Conservation (phyloP, 495 filamentous ascomycete species). For the Jackrogersella multiformis region DNA sequence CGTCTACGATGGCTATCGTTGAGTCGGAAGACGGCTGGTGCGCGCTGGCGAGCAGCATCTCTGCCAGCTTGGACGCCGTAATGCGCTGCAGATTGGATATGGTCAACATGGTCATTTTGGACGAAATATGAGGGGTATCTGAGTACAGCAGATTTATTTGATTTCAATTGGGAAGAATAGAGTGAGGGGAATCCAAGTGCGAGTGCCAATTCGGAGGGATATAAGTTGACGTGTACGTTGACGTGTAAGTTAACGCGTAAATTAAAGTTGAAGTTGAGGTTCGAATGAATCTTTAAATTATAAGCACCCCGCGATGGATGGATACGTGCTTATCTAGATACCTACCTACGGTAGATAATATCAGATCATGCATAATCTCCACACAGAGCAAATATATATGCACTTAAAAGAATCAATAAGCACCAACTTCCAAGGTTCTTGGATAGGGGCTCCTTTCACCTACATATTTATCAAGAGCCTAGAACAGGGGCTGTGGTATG, state of each 20-base stretch:
- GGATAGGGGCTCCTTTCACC: no score
- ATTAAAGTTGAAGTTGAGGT: not conserved
- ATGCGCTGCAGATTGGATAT: constrained; percentile 72
- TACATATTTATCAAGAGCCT: no score
- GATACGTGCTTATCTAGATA: not conserved
- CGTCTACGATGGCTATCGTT: constrained; percentile 81
- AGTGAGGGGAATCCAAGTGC: no score
- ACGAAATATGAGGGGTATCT: not conserved
- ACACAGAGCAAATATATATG: not conserved
- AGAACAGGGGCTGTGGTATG: no score
- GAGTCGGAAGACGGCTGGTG: constrained; percentile 24
- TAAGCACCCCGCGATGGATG: not conserved
- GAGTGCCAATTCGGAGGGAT: no score
- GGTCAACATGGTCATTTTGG: constrained; percentile 63
- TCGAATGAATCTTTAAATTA: not conserved
- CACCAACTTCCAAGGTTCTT: no score
- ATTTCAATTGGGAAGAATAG: not conserved
- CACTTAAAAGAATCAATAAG: not conserved
- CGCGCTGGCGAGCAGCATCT: constrained; percentile 53
- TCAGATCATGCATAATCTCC: not conserved
- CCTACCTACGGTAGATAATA: not conserved
- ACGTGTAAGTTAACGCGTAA: no score
- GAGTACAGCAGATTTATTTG: not conserved
- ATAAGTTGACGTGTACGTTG: no score
- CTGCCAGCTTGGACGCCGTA: constrained; percentile 68